Percentiles rank a stretch among this genome's conserved stretches.
These are phyloP conservation scores for Daldinia loculata DNA, from an alignment of 495 filamentous ascomycete genomes.

Conservation along the genomic window DNA sequence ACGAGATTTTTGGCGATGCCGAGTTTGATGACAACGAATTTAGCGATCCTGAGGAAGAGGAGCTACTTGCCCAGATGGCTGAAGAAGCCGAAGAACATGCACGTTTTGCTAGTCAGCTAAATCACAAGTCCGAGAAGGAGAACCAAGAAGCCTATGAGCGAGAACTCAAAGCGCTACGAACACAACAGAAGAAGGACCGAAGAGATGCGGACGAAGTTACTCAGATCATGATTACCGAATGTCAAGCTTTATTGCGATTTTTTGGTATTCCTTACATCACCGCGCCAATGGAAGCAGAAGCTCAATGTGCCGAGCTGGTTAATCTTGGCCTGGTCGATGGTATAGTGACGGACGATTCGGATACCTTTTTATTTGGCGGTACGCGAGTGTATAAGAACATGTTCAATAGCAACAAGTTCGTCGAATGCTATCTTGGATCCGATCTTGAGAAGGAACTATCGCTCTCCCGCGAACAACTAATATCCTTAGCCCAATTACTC, in stretches of 20 bases:
- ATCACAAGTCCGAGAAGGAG: slow-evolving; percentile 69
- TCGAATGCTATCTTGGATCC: slow-evolving; percentile 90
- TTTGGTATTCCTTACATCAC: slow-evolving; percentile 97
- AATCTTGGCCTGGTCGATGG: slow-evolving; percentile 88
- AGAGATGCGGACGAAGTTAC: slow-evolving; percentile 96
- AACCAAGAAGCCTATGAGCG: slow-evolving; percentile 81
- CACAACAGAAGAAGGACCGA: slow-evolving; percentile 94
- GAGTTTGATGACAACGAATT: slow-evolving; percentile 60
- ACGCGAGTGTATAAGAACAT: slow-evolving; percentile 98
- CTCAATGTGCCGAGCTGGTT: slow-evolving; percentile 94
- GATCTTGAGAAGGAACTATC: slow-evolving; percentile 92
- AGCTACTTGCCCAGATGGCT: slow-evolving; percentile 82
- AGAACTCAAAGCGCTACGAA: slow-evolving; percentile 85
- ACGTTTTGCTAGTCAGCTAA: slow-evolving; percentile 86
- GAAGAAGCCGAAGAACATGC: slow-evolving; percentile 92
- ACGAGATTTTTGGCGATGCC: slow-evolving; percentile 50
- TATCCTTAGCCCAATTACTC: slow-evolving; percentile 85
- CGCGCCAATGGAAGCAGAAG: slow-evolving; percentile 98
- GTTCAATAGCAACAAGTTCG: slow-evolving; percentile 97
- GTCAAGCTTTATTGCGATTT: slow-evolving; percentile 85
- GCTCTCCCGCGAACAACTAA: slow-evolving; percentile 81
- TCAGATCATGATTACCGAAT: slow-evolving; percentile 92
- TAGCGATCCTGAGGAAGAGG: slow-evolving; percentile 91
- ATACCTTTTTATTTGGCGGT: slow-evolving; percentile 97
- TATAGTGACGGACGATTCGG: slow-evolving; percentile 97